Evolutionary conservation across 2,329 filamentous ascomycete genomes (phyloP), one percentile per base, ranked within the genome.

Genomic region (Cladosporium sp.): DNA sequence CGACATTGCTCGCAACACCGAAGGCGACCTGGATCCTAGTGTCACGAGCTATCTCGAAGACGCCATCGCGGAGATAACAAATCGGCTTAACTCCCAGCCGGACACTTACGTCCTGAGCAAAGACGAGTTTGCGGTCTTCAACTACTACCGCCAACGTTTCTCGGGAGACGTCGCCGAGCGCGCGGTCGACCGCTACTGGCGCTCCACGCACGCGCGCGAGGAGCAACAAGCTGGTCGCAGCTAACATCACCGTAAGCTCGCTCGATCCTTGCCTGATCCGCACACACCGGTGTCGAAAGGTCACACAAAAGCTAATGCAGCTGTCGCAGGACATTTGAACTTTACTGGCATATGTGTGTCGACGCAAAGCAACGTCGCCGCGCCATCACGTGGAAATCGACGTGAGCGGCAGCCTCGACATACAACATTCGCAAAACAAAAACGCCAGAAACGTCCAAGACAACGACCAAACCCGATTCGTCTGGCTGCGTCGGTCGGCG

Each of bases 81-180:
- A 64, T 38, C 84, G 81, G 59, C 78, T 95, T 51, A 71, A 83
- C 60, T 73, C 75, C 3, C 73, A 84, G 27, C 86, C 86, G 1
- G 70, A 79, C 44, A 74, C 75, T n/a, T 95, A 92, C 68, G 69
- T 93, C 56, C 83, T 95, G 73, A 82, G 75, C 30, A 75, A 79
- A 55, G 83, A 89, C 68, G 89, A 95, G 70, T 95, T 93, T 63
- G 82, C 87, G 49, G 78, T 95, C 54, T 90, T 95, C 80, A 95
- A 93, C 73, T 92, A 85, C 69, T 92, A 86, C 68, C 84, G 87
- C 55, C 70, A 79, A 55, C 80, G 85, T 8, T 89, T 86, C 63
- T 67, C 72, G 24, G 79, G 80, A 53, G 63, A 68, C 20, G 62
- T 79, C 43, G 74, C 78, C 18, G 73, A 75, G 58, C 70, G 68